Conservation (phyloP, 2,329 filamentous ascomycete genomes). For the Hymenoscyphus salicellus region DNA sequence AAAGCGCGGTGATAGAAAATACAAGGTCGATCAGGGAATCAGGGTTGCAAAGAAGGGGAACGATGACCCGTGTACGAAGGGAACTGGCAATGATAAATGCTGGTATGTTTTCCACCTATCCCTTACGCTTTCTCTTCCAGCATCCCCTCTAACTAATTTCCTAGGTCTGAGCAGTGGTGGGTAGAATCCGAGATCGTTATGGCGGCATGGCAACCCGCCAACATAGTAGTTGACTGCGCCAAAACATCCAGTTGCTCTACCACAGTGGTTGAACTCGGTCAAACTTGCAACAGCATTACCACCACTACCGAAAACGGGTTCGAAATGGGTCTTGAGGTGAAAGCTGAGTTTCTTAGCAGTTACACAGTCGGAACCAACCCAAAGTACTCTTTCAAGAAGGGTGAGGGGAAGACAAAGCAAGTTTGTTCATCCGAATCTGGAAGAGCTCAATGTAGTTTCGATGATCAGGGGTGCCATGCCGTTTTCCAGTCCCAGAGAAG, state of each 20-base stretch:
- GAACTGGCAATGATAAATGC: too few species aligned
- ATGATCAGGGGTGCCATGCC: too few species aligned
- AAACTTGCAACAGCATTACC: background rate
- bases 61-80: background rate
- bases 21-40: background rate
- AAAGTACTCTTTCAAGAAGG: slow-evolving; percentile 4
- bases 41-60: background rate
- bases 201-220: background rate
- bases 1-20: background rate
- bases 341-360: background rate
- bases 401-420: too few species aligned
- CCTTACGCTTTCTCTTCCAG: background rate
- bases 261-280: background rate
- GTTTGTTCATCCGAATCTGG: background rate
- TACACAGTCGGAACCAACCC: background rate
- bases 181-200: slow-evolving; percentile 1
- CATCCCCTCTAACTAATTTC: background rate
- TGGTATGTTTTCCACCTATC: too few species aligned
- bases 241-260: background rate
- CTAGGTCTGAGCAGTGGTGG: slow-evolving; percentile 6
- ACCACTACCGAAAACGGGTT: background rate
- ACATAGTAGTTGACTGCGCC: slow-evolving; percentile 2
- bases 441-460: background rate
- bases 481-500: too few species aligned
- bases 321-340: background rate